These are phyloP conservation scores for Aspergillus novoparasiticus DNA, from an alignment of 2,329 filamentous ascomycete genomes.

Conservation along the genomic window DNA sequence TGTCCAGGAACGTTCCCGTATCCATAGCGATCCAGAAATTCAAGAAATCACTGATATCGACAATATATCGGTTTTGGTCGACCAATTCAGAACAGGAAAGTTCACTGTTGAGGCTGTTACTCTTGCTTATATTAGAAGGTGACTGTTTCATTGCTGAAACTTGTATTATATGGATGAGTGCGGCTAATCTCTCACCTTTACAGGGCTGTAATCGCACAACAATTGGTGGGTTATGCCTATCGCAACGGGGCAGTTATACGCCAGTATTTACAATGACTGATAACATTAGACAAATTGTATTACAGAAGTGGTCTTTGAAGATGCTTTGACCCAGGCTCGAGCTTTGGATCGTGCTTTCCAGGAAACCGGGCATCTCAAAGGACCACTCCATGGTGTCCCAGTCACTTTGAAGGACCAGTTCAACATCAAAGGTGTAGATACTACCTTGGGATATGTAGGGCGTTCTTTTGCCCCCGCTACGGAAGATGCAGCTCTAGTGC, in stretches of 20 bases:
- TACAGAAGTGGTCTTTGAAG: slow-evolving; percentile 40
- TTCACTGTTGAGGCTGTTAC: slow-evolving; percentile 33
- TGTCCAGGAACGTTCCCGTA: slow-evolving; percentile 27
- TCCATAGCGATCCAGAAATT: slow-evolving; percentile 23
- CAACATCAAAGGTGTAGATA: slow-evolving; percentile 59
- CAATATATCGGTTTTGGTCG: slow-evolving; percentile 24
- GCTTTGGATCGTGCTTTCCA: slow-evolving; percentile 31
- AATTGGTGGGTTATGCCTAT: slow-evolving; percentile 22
- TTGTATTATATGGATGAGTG: background rate
- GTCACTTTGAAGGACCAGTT: slow-evolving; percentile 65
- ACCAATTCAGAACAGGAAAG: slow-evolving; percentile 24
- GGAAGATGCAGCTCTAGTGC: slow-evolving; percentile 54
- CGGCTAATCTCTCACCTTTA: background rate
- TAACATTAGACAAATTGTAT: slow-evolving; percentile 38
- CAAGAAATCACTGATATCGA: slow-evolving; percentile 38
- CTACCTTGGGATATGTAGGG: slow-evolving; percentile 61
- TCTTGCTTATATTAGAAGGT: slow-evolving; percentile 39
- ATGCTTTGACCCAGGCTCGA: slow-evolving; percentile 35
- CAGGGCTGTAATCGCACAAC: slow-evolving; percentile 35
- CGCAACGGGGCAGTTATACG: background rate
- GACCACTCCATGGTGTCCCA: slow-evolving; percentile 57
- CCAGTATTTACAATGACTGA: background rate
- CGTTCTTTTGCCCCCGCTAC: slow-evolving; percentile 52
- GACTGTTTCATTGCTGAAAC: background rate
- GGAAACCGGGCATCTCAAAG: slow-evolving; percentile 45